Base-by-base conservation (phyloP, 257 asterid species). In the Solanum pennellii region DNA sequence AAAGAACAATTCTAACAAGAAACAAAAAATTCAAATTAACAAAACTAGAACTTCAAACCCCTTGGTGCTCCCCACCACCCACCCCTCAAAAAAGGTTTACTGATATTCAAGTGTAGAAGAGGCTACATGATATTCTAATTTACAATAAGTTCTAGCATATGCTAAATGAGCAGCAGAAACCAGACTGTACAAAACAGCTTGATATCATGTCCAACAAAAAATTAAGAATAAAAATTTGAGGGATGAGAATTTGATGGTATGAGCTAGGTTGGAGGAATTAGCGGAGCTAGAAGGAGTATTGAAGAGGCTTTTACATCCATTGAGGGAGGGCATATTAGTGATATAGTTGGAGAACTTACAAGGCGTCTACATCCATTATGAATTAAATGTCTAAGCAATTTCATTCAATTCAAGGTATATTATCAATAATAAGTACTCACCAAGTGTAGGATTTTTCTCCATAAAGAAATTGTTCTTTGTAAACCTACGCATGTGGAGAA, bases 381-480 rank as follows among this genome's bases (percentile, higher is more conserved):
- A 85, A 59, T 85, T 68, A 42, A 33, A 44, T 68, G 66, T 72
- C 74, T 35, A 6, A 31, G 85, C 31, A 52, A 11, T 49, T 49
- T 82, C 69, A 82, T 18, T 47, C 29, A 82, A 82, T 82, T 49
- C 71, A 20, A 82, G 44, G 31, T 33, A 18, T 82, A 82, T 16
- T 20, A 66, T 88, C 59, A 75, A 88, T 68, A 79, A 87, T 39
- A 88, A 73, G 76, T 29, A 87, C 98, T 90, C 89, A 97, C 99
- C 99, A 60, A 97, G 98, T 15, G 99, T 97, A 66, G 99, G 99
- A 89, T 97, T 97, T 90, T 97, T 97, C 94, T 97, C 99, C 77
- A 97, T 94, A 74, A 95, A 95, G 92, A 97, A 97, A 86, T 97
- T 95, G 91, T 97, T 97, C 93, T 92, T 97, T 16, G 99, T 97